These are phyloP conservation scores for Xylaria telfairii DNA, from an alignment of 495 filamentous ascomycete species.

Conservation along the genomic window DNA sequence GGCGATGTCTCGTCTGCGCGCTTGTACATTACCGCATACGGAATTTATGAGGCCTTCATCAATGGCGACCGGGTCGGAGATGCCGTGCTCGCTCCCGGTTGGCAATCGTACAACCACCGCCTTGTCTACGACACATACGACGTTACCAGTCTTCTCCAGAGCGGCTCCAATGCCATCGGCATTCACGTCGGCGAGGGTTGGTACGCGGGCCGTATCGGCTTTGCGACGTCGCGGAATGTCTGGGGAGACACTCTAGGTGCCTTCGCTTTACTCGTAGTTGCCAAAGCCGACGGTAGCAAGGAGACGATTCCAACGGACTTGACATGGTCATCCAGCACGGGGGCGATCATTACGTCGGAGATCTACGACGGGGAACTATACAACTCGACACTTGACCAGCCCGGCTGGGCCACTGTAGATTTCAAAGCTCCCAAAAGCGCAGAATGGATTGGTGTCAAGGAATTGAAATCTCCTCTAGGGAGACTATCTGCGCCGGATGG, in stretches of 20 bases:
- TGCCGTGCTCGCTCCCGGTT: constrained; percentile 55
- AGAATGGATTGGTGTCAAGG: constrained; percentile 33
- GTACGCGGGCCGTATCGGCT: constrained; percentile 59
- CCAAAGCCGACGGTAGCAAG: constrained; percentile 27
- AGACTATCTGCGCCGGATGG: constrained; percentile 46
- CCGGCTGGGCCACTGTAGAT: constrained; percentile 30
- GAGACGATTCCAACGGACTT: constrained; percentile 47
- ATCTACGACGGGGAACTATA: constrained; percentile 63
- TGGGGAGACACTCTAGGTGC: constrained; percentile 56
- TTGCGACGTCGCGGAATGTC: constrained; percentile 39
- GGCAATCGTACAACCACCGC: constrained; percentile 59
- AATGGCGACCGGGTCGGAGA: constrained; percentile 56
- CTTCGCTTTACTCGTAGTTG: constrained; percentile 50
- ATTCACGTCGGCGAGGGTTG: constrained; percentile 62
- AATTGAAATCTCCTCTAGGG: constrained; percentile 33
- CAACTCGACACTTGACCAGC: constrained; percentile 42
- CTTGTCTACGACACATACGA: constrained; percentile 60
- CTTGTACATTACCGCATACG: constrained; percentile 59
- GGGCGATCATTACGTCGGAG: constrained; percentile 53
- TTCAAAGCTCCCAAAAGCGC: constrained; percentile 35
- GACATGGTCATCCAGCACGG: constrained; percentile 49
- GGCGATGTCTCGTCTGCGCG: constrained; percentile 31
- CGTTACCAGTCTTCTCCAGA: constrained; percentile 46
- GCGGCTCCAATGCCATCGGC: constrained; percentile 52
- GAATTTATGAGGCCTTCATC: constrained; percentile 57